Evolutionary conservation across 306 rosid genomes (phyloP).

Genomic region (Rosa multiflora): DNA sequence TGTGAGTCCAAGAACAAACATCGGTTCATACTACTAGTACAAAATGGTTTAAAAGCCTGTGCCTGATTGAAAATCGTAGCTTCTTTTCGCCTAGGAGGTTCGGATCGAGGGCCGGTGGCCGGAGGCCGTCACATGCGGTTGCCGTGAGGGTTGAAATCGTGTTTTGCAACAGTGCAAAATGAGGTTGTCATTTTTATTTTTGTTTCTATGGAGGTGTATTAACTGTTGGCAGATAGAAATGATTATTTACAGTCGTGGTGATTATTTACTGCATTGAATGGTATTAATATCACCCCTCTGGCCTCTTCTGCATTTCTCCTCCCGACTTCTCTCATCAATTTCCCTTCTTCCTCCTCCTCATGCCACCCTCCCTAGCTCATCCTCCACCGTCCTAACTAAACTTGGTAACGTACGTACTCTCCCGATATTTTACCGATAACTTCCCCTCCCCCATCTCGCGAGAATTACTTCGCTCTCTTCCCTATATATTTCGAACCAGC

Average conservation of each 20-base stretch:
- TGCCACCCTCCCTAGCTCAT: not conserved
- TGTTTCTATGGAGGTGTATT: not conserved
- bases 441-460: not conserved
- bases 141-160: not conserved
- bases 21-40: too few relatives aligned
- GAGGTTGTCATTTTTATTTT: not conserved
- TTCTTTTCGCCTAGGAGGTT: too few relatives aligned
- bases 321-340: not conserved
- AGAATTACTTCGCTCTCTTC: not conserved
- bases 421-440: not conserved
- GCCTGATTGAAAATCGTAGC: too few relatives aligned
- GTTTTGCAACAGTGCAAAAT: not conserved
- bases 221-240: not conserved
- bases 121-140: not conserved
- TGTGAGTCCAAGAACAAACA: too few relatives aligned
- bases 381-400: not conserved
- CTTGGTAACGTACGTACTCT: not conserved
- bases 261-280: slow-evolving; percentile 5
- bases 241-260: not conserved
- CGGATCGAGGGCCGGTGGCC: not conserved
- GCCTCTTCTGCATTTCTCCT: not conserved
- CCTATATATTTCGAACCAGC: not conserved
- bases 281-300: not conserved
- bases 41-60: too few relatives aligned
- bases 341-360: not conserved